Evolutionary conservation across 495 filamentous ascomycete species (phyloP), one percentile per base, ranked within the genome.

Genomic region (Aspergillus cavernicola): DNA sequence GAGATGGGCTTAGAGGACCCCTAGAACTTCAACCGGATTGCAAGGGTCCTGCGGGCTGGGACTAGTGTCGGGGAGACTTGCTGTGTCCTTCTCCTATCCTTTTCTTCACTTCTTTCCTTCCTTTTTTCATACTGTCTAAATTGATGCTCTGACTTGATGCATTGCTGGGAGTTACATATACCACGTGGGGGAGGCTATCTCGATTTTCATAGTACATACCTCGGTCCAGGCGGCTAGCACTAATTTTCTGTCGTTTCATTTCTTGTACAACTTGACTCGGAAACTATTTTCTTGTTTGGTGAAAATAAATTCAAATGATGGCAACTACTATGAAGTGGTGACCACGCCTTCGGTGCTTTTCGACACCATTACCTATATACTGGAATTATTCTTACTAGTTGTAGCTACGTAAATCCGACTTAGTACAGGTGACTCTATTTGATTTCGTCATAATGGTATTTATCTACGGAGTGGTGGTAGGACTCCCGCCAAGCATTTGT

Each of bases 131-230:
- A 32, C 31, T 36, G 19, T 55, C 24, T 61, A 50, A 37, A 39
- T 57, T 57, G 48, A 37, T 33, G 38, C 46, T 55, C 56, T 50
- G 58, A 50, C 52, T 62, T 61, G 58, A 62, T 69, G 68, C 70
- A 73, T 73, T 64, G 59, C 61, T 59, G 65, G 68, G 65, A 64
- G 70, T 69, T 61, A 40, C 47, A 59, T 58, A 56, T 59, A 60
- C 44, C 57, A 58, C 45, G 35, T 47, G 53, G 44, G 59, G 60
- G 62, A 58, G 62, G 62, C 58, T 59, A 55, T 59, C 40, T 59
- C 48, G 50, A 50, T 59, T 55, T 59, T 16, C 52, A 49, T 33
- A 48, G 24, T 2, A 29, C 49, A 47, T 47, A 35, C 29, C 31
- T 35, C 32, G 44, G 44, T 47, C 46, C 53, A 32, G 44, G 39